Conservation (phyloP, 2,329 filamentous ascomycete species). For the Cladosporium oxysporum region DNA sequence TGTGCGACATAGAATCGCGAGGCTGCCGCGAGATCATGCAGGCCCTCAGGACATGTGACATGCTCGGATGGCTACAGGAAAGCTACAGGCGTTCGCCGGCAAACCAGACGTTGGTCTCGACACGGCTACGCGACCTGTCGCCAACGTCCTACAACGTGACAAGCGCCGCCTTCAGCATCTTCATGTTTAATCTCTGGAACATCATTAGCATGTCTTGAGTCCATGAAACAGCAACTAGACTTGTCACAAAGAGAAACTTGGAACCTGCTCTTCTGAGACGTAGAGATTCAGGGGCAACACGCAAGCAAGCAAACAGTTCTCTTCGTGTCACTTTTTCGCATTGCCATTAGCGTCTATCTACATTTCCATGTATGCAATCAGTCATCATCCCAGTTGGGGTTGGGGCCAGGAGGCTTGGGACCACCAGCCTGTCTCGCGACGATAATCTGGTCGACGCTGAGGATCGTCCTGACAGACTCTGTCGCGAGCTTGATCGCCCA, state of each 20-base stretch:
- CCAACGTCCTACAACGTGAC: neutral
- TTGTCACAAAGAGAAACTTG: no score
- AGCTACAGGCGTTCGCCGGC: neutral
- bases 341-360: constrained; percentile 20
- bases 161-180: neutral
- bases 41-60: no score
- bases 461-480: constrained; percentile 87
- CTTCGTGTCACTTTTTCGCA: constrained; percentile 14
- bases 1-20: neutral
- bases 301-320: neutral
- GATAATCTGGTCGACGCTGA: constrained; percentile 98
- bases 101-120: neutral
- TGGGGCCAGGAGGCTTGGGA: constrained; percentile 93
- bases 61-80: neutral
- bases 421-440: constrained; percentile 96
- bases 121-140: neutral
- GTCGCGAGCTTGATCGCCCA: constrained; percentile 98
- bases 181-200: neutral
- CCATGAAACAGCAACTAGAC: no score
- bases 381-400: constrained; percentile 75
- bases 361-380: constrained; percentile 12
- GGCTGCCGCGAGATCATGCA: neutral
- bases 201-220: neutral
- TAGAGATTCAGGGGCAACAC: neutral
- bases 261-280: neutral